Conservation (phyloP, 2,329 filamentous ascomycete genomes). For the Nannizziopsis barbatae region DNA sequence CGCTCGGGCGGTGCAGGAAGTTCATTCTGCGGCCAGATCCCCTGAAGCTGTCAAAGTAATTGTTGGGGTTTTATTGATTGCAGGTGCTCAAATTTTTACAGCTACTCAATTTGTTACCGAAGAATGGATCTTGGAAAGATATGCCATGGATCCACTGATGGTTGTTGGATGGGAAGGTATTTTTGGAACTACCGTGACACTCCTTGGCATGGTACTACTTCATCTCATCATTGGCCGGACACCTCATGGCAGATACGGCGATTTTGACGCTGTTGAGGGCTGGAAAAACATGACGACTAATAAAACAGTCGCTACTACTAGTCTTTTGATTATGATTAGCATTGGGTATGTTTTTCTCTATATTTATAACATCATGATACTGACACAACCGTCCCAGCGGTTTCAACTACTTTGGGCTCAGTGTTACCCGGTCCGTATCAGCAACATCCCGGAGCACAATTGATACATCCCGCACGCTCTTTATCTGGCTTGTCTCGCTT, state of each 20-base stretch:
- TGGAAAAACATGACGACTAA: slow-evolving; percentile 68
- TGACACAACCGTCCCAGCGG: slow-evolving; percentile 45
- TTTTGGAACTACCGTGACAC: slow-evolving; percentile 74
- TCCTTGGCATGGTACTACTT: slow-evolving; percentile 66
- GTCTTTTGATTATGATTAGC: slow-evolving; percentile 87
- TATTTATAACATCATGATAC: not conserved
- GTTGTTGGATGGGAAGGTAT: slow-evolving; percentile 95
- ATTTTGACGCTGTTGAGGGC: slow-evolving; percentile 83
- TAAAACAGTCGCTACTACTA: slow-evolving; percentile 60
- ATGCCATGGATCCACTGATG: slow-evolving; percentile 69
- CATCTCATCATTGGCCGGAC: slow-evolving; percentile 68
- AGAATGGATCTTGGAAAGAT: slow-evolving; percentile 77
- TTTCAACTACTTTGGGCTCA: slow-evolving; percentile 97
- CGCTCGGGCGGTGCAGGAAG: slow-evolving; percentile 34
- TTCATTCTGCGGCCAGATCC: slow-evolving; percentile 34
- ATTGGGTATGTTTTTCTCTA: slow-evolving; percentile 61
- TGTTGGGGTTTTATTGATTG: slow-evolving; percentile 79
- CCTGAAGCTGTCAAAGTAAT: slow-evolving; percentile 57
- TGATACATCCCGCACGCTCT: slow-evolving; percentile 91
- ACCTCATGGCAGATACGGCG: slow-evolving; percentile 61
- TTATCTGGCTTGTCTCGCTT: slow-evolving; percentile 94
- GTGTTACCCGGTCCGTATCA: slow-evolving; percentile 77
- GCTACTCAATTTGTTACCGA: slow-evolving; percentile 93
- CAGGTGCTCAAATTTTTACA: slow-evolving; percentile 90
- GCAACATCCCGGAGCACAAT: slow-evolving; percentile 92